Base-by-base conservation (phyloP, 225 moss, liverwort and hornwort genomes). In the Climacium dendroides region DNA sequence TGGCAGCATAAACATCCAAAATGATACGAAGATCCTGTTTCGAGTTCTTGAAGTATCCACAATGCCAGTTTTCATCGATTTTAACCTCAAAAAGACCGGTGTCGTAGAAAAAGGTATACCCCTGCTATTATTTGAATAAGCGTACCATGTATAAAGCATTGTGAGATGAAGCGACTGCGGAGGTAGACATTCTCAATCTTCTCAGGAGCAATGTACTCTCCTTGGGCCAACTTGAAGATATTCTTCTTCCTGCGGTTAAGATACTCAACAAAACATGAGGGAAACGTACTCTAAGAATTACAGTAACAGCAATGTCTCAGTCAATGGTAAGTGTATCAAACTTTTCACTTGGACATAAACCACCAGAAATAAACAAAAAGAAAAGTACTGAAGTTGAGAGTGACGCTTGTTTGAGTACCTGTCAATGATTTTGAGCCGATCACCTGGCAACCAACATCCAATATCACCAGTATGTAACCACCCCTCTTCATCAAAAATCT, bases 141-240 rank as follows among this genome's bases (percentile, higher is more conserved):
- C 84, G 82, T 78, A 94, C 94, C 98, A 83, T 96, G 86, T 35
- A 99, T 87, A 84, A 99, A 99, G 82, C 95, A 91, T 78, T 99
- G 97, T 55, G 96, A 64, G 39, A 99, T 84, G 85, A 97, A 99
- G 66, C 91, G 94, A 90, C 95, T 92, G 53, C 94, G 98, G 59
- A 95, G 78, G 83, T 99, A 99, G 74, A 96, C 96, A 82, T 97
- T 97, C 91, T 99, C 98, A 66, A 97, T 96, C 87, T 99, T 99
- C 91, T 99, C 97, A 52, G 98, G 98, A 59, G 98, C 97, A 61
- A 97, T 95, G 90, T 99, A 99, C 87, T 99, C 98, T 86, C 98
- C 98, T 89, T 97, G 97, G 17, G 97, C 97, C 94, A 99, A 91
- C 92, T 99, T 99, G 83, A 99, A 97, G 37, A 97, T 99, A 79